Base-by-base conservation (phyloP, 106 monocot genomes). In the Allium sativum region DNA sequence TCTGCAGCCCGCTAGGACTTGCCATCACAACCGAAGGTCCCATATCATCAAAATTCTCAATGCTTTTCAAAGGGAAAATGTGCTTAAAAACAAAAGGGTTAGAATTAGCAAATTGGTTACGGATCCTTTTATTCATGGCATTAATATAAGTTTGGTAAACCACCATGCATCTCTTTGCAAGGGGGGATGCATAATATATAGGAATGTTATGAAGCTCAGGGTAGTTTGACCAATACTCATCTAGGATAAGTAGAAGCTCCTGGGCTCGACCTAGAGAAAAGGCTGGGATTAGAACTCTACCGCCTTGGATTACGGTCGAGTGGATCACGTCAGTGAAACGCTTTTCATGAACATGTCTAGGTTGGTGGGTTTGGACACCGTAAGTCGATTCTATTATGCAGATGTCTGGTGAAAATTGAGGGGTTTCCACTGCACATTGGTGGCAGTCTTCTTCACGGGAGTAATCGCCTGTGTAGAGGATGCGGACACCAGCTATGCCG, bases 141-240 rank as follows among this genome's bases (percentile, higher is more conserved):
- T 98, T 98, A 20, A 92, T 98, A 68, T 98, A 98, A 3, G 96
- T 98, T 71, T 98, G 96, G 42, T 98, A 98, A 15, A 98, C 96
- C 56, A 88, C 84, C 96, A 98, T 88, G 82, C 96, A 98, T 47
- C 82, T 75, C 74, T 91, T 98, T 18, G 96, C 96, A 8, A 98
- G 82, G 40, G 92, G 96, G 8, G 91, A 88, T 42, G 96, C 96
- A 70, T 98, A 98, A 46, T 82, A 98, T 20, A 98, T 98, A 16
- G 96, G 96, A 31, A 92, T 78, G 64, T 92, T 91, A 58, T 88
- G 87, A 65, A 92, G 84, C 71, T 88, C 96, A 3, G 91, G 87
- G 52, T 98, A 87, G 55, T 76, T 88, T 8, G 87, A 61, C 96
- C 96, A 98, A 42, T 88, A 98, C 65, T 98, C 96, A 52, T 98